phyloP scores from a whole-genome alignment of 805 yeast genomes.

The Hagleromyces aurorensis region DNA sequence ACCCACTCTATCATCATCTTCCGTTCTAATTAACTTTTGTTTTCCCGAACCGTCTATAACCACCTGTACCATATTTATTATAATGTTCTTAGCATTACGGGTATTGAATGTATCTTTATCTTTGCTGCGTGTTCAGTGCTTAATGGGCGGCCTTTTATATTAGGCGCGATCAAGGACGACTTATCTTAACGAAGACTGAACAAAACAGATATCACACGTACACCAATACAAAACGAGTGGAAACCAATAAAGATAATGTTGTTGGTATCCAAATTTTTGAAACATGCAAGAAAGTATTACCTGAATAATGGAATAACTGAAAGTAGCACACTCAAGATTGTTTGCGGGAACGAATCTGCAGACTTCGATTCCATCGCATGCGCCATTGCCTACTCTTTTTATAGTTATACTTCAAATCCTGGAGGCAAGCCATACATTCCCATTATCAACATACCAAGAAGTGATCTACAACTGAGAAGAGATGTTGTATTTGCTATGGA shows the following conservation, averaged over 20 bases:
- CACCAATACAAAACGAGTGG: no score
- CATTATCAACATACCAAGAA: constrained; percentile 59
- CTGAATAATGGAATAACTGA: no score
- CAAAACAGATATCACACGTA: no score
- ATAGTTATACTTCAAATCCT: constrained; percentile 22
- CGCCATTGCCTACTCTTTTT: constrained; percentile 64
- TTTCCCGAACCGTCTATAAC: constrained; percentile 5
- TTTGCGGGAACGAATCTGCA: constrained; percentile 73
- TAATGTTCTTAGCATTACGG: not conserved
- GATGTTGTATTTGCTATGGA: constrained; percentile 56
- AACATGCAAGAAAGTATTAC: no score
- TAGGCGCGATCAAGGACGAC: no score
- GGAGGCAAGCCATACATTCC: constrained; percentile 44
- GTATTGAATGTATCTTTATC: not conserved
- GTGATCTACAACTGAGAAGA: constrained; percentile 59
- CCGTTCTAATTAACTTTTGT: constrained; percentile 21
- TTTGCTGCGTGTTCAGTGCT: not conserved
- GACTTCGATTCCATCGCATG: constrained; percentile 83
- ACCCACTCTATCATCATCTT: constrained; percentile 12
- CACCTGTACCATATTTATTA: constrained; percentile 20
- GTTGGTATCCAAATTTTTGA: no score
- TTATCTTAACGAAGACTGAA: no score
- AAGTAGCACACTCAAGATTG: constrained; percentile 10
- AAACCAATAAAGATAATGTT: no score
- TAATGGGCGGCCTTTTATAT: no score